These are phyloP conservation scores for Aspergillus sp. DNA, from an alignment of 2,329 filamentous ascomycete genomes.

Conservation along the genomic window DNA sequence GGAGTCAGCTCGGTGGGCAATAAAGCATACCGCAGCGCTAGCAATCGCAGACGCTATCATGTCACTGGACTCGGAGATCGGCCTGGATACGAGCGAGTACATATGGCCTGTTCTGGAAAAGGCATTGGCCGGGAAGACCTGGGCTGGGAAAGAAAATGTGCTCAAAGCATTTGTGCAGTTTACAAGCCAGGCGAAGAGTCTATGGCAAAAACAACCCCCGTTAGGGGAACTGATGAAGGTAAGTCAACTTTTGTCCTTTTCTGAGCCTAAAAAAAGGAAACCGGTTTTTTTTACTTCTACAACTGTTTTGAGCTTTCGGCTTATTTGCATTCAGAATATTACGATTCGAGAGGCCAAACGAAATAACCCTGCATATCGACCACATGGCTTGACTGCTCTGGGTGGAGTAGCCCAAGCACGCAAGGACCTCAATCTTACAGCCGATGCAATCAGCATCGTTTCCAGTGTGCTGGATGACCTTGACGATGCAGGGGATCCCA, in stretches of 20 bases:
- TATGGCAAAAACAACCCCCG: constrained; percentile 60
- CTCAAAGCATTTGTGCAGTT: constrained; percentile 78
- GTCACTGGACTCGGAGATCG: constrained; percentile 60
- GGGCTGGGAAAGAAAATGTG: constrained; percentile 85
- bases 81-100: constrained; percentile 57
- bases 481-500: constrained; percentile 57
- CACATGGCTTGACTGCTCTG: constrained; percentile 69
- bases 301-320: constrained; percentile 16
- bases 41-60: constrained; percentile 72
- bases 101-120: constrained; percentile 86
- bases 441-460: constrained; percentile 65
- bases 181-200: constrained; percentile 60
- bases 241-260: too few relatives aligned
- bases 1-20: constrained; percentile 79
- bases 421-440: constrained; percentile 68
- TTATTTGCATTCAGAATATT: constrained; percentile 53
- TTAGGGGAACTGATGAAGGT: constrained; percentile 69
- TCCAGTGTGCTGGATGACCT: constrained; percentile 61
- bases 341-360: constrained; percentile 84
- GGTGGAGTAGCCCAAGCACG: constrained; percentile 70
- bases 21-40: constrained; percentile 85
- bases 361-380: constrained; percentile 81
- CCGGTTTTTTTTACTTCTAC: background rate
- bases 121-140: constrained; percentile 83
- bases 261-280: too few relatives aligned